Percentiles rank a stretch among this genome's conserved stretches.
These are phyloP conservation scores for Schizochytrium sp. DNA, from an alignment of 108 stramenopile genomes.

Conservation along the genomic window DNA sequence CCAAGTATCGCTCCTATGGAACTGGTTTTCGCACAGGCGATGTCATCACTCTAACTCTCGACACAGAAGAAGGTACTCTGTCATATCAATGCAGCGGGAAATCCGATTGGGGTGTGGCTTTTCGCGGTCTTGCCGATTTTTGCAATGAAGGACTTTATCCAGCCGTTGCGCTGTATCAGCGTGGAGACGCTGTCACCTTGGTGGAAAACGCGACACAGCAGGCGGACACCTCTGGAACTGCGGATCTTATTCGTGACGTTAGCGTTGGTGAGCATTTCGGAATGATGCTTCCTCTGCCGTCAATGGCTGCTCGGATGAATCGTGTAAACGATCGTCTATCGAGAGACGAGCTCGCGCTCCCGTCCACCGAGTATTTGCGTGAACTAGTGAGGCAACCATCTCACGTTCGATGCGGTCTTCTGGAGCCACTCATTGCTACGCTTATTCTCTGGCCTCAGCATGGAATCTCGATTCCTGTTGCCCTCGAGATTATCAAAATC, in stretches of 20 bases:
- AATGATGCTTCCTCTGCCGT: background rate
- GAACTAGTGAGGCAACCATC: background rate
- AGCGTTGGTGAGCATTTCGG: background rate
- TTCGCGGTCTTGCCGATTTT: constrained; percentile 28
- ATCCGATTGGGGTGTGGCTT: constrained; percentile 31
- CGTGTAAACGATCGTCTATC: background rate
- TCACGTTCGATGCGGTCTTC: background rate
- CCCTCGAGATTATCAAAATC: background rate
- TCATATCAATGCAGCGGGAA: constrained; percentile 33
- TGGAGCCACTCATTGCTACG: background rate
- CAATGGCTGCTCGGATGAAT: background rate
- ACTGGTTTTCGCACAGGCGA: constrained; percentile 30
- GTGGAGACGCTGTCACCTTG: constrained; percentile 30
- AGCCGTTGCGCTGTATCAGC: constrained; percentile 37
- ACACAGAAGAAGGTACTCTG: constrained; percentile 28
- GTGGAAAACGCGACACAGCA: background rate
- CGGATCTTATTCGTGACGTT: background rate
- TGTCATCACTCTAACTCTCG: constrained; percentile 32
- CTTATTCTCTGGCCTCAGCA: constrained; percentile 6
- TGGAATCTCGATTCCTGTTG: background rate
- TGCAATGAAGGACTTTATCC: background rate
- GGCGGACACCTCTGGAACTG: background rate
- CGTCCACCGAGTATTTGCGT: background rate
- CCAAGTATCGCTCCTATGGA: constrained; percentile 31
- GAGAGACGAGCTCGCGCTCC: background rate